phyloP scores from a whole-genome alignment of 73 alveolate species.

The Diophrys sp. region DNA sequence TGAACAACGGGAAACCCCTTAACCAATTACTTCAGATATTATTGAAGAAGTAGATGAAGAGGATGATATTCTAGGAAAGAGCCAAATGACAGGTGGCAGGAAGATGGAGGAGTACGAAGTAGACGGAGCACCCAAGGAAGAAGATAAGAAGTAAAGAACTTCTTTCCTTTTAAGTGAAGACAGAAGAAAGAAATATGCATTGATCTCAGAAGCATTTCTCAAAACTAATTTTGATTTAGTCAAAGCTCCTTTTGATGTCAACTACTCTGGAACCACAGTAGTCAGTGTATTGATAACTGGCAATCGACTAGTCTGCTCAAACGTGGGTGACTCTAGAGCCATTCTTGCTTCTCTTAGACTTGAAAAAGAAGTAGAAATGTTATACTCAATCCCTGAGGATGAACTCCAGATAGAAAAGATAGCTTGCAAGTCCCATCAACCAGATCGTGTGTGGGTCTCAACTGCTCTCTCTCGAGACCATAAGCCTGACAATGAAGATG shows the following conservation, averaged over 20 bases:
- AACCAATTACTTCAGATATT: not conserved
- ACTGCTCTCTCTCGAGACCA: conserved; percentile 40
- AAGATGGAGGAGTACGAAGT: not conserved
- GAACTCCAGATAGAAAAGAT: conserved; percentile 1
- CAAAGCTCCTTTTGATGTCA: conserved; percentile 25
- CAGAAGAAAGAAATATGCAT: conserved; percentile 31
- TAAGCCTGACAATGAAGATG: conserved; percentile 40
- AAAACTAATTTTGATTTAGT: too few species aligned
- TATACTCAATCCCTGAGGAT: not conserved
- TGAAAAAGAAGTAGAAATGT: conserved; percentile 2
- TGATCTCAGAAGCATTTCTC: conserved; percentile 28
- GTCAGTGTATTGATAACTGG: conserved; percentile 55
- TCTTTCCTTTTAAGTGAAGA: conserved; percentile 20
- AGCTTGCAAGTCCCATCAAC: conserved; percentile 8
- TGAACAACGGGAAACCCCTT: not conserved
- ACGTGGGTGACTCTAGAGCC: not conserved
- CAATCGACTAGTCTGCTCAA: conserved; percentile 24
- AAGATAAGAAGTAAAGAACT: not conserved
- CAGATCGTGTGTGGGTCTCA: conserved; percentile 17
- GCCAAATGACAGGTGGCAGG: not conserved
- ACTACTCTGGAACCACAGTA: conserved; percentile 50
- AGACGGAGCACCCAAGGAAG: not conserved
- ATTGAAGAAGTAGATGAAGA: conserved; percentile 10
- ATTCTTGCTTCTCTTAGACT: conserved; percentile 2
- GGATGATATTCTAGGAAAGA: not conserved